A percentile compares a stretch with the other conserved stretches of the same genome.
Evolutionary conservation across 805 yeast species (phyloP).

Genomic region (Metschnikowia lunata): DNA sequence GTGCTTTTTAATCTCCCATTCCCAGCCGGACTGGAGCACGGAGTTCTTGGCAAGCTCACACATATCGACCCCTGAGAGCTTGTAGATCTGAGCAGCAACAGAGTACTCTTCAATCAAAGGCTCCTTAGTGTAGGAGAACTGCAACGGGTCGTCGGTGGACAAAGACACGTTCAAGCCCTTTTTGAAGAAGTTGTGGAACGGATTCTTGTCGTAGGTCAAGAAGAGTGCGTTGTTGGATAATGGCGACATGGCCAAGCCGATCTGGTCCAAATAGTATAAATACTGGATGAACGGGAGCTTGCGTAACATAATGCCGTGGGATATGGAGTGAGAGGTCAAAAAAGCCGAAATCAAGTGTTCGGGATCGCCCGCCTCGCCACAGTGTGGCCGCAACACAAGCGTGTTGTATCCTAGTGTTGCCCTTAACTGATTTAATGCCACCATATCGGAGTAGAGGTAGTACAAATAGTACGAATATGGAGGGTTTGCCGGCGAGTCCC

Average conservation of each 20-base stretch:
- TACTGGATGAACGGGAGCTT: conserved; percentile 95
- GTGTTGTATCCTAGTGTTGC: conserved; percentile 72
- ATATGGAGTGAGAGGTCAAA: conserved; percentile 83
- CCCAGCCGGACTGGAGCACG: conserved; percentile 93
- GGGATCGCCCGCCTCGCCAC: conserved; percentile 99
- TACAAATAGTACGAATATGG: conserved; percentile 96
- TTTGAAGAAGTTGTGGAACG: conserved; percentile 85
- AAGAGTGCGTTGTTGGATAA: conserved; percentile 93
- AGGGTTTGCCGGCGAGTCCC: conserved; percentile 80
- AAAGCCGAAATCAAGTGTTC: conserved; percentile 92
- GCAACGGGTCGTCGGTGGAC: conserved; percentile 96
- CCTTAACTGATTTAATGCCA: conserved; percentile 84
- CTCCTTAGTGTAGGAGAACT: conserved; percentile 94
- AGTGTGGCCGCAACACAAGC: conserved; percentile 93
- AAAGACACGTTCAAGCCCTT: conserved; percentile 92
- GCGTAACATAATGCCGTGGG: conserved; percentile 91
- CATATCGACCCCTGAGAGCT: conserved; percentile 92
- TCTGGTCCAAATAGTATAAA: conserved; percentile 86
- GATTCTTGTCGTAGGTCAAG: conserved; percentile 94
- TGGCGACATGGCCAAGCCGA: conserved; percentile 98
- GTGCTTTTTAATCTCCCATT: conserved; percentile 75
- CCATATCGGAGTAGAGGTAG: conserved; percentile 80
- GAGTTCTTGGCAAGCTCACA: conserved; percentile 94
- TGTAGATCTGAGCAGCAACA: conserved; percentile 96
- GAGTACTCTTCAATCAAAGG: conserved; percentile 97